A percentile compares a stretch with the other conserved stretches of the same genome.
Conservation (phyloP, 1,139 yeast genomes). For the Yamadazyma sp. region DNA sequence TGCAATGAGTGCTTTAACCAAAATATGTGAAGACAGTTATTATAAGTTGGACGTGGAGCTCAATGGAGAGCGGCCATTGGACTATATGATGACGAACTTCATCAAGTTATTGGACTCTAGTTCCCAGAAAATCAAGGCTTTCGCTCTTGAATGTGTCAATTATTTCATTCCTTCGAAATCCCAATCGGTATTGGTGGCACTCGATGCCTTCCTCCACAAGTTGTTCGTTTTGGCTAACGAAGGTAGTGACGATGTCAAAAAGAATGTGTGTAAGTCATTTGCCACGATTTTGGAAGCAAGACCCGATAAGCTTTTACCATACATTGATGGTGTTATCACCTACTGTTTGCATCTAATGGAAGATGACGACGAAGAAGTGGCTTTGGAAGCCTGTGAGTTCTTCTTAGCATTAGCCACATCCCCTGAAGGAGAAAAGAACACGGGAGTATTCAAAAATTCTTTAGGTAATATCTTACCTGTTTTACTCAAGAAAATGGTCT, state of each 20-base stretch:
- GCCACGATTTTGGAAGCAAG: slow-evolving; percentile 70
- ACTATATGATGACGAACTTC: slow-evolving; percentile 65
- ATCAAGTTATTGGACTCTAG: slow-evolving; percentile 37
- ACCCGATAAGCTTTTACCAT: slow-evolving; percentile 80
- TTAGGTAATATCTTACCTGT: slow-evolving; percentile 70
- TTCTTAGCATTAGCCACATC: slow-evolving; percentile 71
- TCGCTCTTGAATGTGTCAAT: slow-evolving; percentile 70
- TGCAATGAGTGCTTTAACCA: slow-evolving; percentile 78
- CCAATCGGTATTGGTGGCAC: slow-evolving; percentile 60
- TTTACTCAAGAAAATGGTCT: slow-evolving; percentile 80
- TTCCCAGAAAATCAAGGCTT: slow-evolving; percentile 57
- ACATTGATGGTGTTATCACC: slow-evolving; percentile 79
- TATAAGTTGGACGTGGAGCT: slow-evolving; percentile 57
- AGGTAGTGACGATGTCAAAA: slow-evolving; percentile 58
- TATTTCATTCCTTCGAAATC: slow-evolving; percentile 71
- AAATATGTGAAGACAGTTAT: slow-evolving; percentile 85
- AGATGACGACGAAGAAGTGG: slow-evolving; percentile 64
- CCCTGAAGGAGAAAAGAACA: slow-evolving; percentile 47
- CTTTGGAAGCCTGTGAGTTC: slow-evolving; percentile 92
- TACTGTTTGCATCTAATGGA: slow-evolving; percentile 82
- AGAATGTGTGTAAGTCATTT: slow-evolving; percentile 78
- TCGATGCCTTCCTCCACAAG: slow-evolving; percentile 65
- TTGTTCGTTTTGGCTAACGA: slow-evolving; percentile 69
- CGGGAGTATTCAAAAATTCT: slow-evolving; percentile 52
- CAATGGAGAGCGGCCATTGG: slow-evolving; percentile 68